Base-by-base conservation (phyloP, 495 filamentous ascomycete genomes). In the Trichoderma reesei region DNA sequence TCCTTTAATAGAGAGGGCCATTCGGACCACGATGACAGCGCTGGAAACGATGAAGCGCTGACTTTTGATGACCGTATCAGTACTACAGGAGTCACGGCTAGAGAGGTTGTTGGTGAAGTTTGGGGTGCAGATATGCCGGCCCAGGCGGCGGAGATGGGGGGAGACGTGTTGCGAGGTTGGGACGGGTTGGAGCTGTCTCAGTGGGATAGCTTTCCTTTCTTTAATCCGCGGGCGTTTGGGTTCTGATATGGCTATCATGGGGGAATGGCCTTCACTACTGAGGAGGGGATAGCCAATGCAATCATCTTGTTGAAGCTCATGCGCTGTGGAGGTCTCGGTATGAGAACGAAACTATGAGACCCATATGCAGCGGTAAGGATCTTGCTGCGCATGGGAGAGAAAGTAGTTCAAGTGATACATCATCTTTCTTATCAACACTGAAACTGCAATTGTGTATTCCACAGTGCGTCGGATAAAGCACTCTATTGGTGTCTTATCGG, bases 201-300 rank as follows among this genome's bases (percentile, higher is more conserved):
- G 54, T 65, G 63, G 63, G 63, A 65, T 18, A 65, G 38, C 18
- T 65, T 65, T 36, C 63, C 63, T 2, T 65, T 46, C 18, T 41
- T 18, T 13, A 56, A n/a, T 6, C 51, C 51, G 6, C 33, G 51
- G 26, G 51, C 18, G 6, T 56, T 56, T 56, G 20, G 44, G 26
- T 34, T 14, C 42, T 46, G 42, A 46, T 9, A 16, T 33, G 51
- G 18, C 26, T 56, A 34, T 26, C 26, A 56, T 34, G 13, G 42
- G n/a, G 11, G 42, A 18, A 10, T 13, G 10, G 7, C 9, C 13
- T 13, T 56, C 7, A 14, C 20, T 3, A 18, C 44, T 16, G 5
- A 18, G 5, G 5, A 18, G 5, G 44, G 3, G 44, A 20, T 6
- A 20, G 26, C 20, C 8, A 11, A 18, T n/a, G 9, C 9, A 48